Conservation (phyloP, 345 rosid species). For the Gossypium australe region DNA sequence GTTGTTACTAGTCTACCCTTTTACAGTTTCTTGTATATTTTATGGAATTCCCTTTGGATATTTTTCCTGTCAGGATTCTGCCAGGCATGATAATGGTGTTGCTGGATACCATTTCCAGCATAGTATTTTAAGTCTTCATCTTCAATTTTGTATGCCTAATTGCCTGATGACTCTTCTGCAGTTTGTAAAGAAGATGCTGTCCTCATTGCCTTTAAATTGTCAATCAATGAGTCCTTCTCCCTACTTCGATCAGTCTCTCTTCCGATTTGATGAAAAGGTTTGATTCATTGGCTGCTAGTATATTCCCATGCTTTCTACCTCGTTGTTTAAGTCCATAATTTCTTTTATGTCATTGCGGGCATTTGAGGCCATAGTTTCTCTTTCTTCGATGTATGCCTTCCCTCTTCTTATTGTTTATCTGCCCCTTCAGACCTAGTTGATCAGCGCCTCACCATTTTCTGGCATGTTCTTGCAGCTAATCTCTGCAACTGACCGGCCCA, state of each 20-base stretch:
- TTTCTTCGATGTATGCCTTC: background rate
- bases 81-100: background rate
- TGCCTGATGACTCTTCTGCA: slow-evolving; percentile 31
- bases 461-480: slow-evolving; percentile 53
- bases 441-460: background rate
- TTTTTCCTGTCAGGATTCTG: background rate
- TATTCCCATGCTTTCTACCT: slow-evolving; percentile 5
- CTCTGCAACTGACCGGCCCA: slow-evolving; percentile 69
- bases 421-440: background rate
- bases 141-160: slow-evolving; percentile 6
- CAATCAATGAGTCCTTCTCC: slow-evolving; percentile 98
- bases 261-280: slow-evolving; percentile 94
- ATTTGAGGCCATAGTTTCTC: background rate
- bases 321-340: background rate
- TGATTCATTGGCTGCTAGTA: slow-evolving; percentile 16
- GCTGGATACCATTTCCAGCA: background rate
- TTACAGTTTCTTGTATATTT: background rate
- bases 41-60: background rate
- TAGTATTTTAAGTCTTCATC: background rate
- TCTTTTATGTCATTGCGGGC: background rate
- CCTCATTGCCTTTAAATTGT: slow-evolving; percentile 70
- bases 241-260: slow-evolving; percentile 89
- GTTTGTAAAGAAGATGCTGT: slow-evolving; percentile 90
- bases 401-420: background rate
- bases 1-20: background rate